Conservation (phyloP, 345 rosid species). For the Stellera chamaejasme region DNA sequence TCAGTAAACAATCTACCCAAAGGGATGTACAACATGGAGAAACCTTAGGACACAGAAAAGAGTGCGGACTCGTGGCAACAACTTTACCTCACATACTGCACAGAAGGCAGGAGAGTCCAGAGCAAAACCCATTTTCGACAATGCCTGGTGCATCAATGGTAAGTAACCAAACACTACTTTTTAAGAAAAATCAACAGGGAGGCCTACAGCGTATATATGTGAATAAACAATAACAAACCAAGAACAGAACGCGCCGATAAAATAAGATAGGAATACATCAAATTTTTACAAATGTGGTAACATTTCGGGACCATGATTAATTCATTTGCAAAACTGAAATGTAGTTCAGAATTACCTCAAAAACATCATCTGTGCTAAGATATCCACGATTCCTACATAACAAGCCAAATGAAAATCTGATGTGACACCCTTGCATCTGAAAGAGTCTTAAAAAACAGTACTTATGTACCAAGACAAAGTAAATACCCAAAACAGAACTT, state of each 20-base stretch:
- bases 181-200: too few relatives aligned
- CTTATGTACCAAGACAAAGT: too few relatives aligned
- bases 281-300: background rate
- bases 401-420: too few relatives aligned
- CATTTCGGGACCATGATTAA: background rate
- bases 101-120: constrained; percentile 62
- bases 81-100: constrained; percentile 55
- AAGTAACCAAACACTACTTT: constrained; percentile 1
- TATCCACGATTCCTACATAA: constrained; percentile 45
- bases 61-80: background rate
- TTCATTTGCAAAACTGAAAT: background rate
- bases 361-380: constrained; percentile 45
- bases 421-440: too few relatives aligned
- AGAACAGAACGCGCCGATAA: background rate
- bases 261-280: background rate
- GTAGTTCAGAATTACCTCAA: constrained; percentile 30
- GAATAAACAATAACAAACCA: background rate
- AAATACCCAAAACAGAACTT: too few relatives aligned
- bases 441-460: too few relatives aligned
- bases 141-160: constrained; percentile 33
- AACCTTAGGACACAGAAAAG: too few relatives aligned
- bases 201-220: background rate
- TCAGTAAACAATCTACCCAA: too few relatives aligned
- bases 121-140: constrained; percentile 55
- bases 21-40: too few relatives aligned